Conservation (phyloP, 352 stramenopile species). For the Globisporangium apiculatum region DNA sequence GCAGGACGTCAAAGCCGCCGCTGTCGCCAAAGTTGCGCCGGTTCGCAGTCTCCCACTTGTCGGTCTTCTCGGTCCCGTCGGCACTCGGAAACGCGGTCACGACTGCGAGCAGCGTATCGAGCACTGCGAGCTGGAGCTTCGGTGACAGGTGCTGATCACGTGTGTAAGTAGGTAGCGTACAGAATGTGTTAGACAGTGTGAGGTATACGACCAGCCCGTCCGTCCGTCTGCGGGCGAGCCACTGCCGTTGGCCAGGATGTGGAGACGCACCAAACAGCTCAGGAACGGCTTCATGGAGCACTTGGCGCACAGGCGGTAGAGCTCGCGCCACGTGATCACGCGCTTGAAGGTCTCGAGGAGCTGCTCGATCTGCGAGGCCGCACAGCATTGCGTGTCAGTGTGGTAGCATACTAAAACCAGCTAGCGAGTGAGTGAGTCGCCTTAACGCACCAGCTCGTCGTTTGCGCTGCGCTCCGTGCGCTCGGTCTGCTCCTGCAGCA, state of each 20-base stretch:
- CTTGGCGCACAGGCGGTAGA: constrained; percentile 75
- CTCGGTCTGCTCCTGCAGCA: constrained; percentile 63
- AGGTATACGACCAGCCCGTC: not conserved
- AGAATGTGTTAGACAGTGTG: not conserved
- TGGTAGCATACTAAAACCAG: too few species aligned
- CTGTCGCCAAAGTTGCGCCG: constrained; percentile 67
- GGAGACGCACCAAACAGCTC: constrained; percentile 40
- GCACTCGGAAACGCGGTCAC: constrained; percentile 39
- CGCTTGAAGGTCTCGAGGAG: constrained; percentile 64
- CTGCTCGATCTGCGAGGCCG: constrained; percentile 40
- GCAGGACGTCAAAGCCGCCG: constrained; percentile 62
- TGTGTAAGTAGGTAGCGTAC: too few species aligned
- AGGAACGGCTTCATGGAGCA: constrained; percentile 81
- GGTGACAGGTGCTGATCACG: constrained; percentile 34
- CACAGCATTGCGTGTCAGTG: too few species aligned
- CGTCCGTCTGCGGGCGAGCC: not conserved
- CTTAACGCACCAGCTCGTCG: constrained; percentile 35
- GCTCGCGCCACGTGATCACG: constrained; percentile 71
- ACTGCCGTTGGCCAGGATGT: too few species aligned
- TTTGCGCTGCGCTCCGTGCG: constrained; percentile 39
- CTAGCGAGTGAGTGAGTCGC: not conserved
- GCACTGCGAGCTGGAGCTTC: constrained; percentile 38
- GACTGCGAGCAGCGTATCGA: constrained; percentile 63
- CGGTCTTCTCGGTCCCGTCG: constrained; percentile 49
- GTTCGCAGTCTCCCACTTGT: constrained; percentile 73